Conservation (phyloP, 495 filamentous ascomycete species). For the Aspergillus kassunensis region DNA sequence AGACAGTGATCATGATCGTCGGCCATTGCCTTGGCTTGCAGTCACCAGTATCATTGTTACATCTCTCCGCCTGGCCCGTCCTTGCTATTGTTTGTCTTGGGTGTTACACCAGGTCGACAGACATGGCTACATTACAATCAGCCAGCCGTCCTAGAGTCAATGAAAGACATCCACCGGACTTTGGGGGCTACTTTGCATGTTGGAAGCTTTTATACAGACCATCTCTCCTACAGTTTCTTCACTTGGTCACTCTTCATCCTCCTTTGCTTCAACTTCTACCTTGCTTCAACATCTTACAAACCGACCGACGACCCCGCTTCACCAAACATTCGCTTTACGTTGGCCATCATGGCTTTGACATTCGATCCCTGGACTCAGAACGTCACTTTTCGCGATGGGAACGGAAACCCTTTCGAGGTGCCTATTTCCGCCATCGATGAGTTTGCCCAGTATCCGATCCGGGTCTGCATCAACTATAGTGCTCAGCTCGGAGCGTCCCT, state of each 20-base stretch:
- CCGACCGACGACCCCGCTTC: neutral
- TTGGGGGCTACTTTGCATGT: neutral
- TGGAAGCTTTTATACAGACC: constrained; percentile 6
- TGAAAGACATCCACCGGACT: neutral
- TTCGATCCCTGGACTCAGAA: constrained; percentile 59
- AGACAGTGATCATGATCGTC: constrained; percentile 4
- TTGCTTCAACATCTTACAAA: neutral
- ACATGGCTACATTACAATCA: neutral
- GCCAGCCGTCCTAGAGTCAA: neutral
- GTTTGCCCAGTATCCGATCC: constrained; percentile 47
- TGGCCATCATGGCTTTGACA: constrained; percentile 14
- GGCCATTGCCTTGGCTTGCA: neutral
- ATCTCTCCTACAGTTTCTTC: neutral
- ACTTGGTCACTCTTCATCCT: neutral
- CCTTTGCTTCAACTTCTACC: neutral
- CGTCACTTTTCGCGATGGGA: constrained; percentile 46
- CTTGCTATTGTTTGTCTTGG: constrained; percentile 24
- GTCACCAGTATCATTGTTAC: constrained; percentile 2
- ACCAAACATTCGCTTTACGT: neutral
- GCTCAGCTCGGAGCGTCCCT: constrained; percentile 70
- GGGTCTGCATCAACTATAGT: constrained; percentile 64
- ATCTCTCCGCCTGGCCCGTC: neutral
- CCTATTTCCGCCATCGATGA: constrained; percentile 45
- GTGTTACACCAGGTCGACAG: constrained; percentile 18
- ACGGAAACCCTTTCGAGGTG: constrained; percentile 53